A percentile compares a stretch with the other conserved stretches of the same genome.
Evolutionary conservation across 805 yeast species (phyloP).

Genomic region (Brettanomyces bruxellensis): DNA sequence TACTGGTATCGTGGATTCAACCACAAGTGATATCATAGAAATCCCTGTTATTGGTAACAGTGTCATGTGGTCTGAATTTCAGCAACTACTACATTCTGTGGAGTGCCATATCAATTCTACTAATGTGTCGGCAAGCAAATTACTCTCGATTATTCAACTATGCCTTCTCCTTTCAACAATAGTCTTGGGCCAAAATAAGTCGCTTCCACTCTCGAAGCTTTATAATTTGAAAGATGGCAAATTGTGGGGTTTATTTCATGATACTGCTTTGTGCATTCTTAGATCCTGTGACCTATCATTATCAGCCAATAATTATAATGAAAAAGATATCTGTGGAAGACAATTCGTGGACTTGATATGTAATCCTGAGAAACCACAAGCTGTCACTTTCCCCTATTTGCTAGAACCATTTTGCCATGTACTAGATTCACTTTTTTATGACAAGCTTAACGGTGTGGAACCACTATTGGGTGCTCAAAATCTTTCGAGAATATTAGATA

Average conservation of each 20-base stretch:
- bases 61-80: neutral
- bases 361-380: neutral
- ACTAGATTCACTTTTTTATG: slow-evolving; percentile 32
- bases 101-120: neutral
- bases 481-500: slow-evolving; percentile 31
- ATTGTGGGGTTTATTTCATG: slow-evolving; percentile 35
- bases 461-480: slow-evolving; percentile 4
- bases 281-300: slow-evolving; percentile 39
- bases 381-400: slow-evolving; percentile 34
- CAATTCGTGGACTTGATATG: neutral
- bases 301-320: slow-evolving; percentile 12
- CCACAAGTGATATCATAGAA: too few species aligned
- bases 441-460: neutral
- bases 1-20: too few species aligned
- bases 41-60: neutral
- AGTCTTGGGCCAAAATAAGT: slow-evolving; percentile 9
- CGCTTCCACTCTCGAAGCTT: slow-evolving; percentile 10
- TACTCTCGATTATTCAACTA: neutral
- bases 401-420: slow-evolving; percentile 36
- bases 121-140: neutral
- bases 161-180: slow-evolving; percentile 33
- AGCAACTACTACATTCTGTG: neutral
- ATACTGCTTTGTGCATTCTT: slow-evolving; percentile 35
- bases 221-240: slow-evolving; percentile 17
- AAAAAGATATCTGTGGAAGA: slow-evolving; percentile 14